A percentile compares a stretch with the other conserved stretches of the same genome.
phyloP scores from a whole-genome alignment of 2,329 filamentous ascomycete genomes.

The Chaetomium globosum region DNA sequence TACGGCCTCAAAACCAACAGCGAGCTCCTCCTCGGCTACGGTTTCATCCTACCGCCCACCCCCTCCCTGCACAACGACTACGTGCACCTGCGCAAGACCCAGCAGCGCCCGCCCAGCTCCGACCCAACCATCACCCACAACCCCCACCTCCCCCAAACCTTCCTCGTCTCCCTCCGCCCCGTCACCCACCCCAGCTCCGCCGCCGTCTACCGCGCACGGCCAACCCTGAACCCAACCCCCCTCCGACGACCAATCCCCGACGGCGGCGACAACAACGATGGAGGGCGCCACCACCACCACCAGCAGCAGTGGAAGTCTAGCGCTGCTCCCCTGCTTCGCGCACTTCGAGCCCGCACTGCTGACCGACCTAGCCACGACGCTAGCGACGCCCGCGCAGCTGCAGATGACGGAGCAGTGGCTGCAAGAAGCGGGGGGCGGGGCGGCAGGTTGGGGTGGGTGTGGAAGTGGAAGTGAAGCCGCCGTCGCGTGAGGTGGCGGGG shows the following conservation, averaged over 20 bases:
- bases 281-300: not conserved
- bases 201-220: conserved; percentile 34
- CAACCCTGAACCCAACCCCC: too few species aligned
- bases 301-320: conserved; percentile 28
- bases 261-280: conserved; percentile 33
- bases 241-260: too few species aligned
- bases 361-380: conserved; percentile 48
- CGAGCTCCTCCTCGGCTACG: conserved; percentile 66
- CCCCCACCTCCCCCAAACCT: conserved; percentile 41
- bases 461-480: not conserved
- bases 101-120: conserved; percentile 35
- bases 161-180: conserved; percentile 57
- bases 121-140: too few species aligned
- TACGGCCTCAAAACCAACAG: conserved; percentile 76
- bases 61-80: conserved; percentile 61
- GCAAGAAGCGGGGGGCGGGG: not conserved
- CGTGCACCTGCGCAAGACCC: conserved; percentile 56
- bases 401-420: conserved; percentile 19
- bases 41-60: conserved; percentile 58
- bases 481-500: conserved; percentile 32
- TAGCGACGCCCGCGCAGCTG: conserved; percentile 34
- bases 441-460: too few species aligned
- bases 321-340: conserved; percentile 46
- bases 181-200: conserved; percentile 53
- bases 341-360: conserved; percentile 59